Base-by-base conservation (phyloP, 805 yeast genomes). In the Millerozyma miso region DNA sequence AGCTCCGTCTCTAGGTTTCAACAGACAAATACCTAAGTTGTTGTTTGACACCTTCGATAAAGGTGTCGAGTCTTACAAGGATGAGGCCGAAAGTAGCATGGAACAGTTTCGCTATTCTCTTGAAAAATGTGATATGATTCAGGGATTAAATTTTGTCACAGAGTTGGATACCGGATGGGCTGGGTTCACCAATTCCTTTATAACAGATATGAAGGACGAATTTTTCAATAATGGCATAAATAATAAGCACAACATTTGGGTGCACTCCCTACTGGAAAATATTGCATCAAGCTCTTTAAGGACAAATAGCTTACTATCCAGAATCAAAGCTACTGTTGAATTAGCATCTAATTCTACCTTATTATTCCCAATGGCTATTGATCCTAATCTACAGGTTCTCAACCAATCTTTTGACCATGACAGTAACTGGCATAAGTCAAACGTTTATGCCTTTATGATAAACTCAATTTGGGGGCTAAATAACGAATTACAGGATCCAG, bases 161-260 rank as follows among this genome's bases (percentile, higher is more conserved):
- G 96, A 89, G 40, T 50, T 83, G 3, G 95, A 87, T 55, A 72
- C 79, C 17, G 85, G 84, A 0, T 91, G 98, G 98, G 84, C 88
- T 38, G 96, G 96, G 0, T 80, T 85, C 51, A 61, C 86, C 3
- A 58, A 64, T 33, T 70, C 71, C 37, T 50, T 81, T 47, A 44
- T 89, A 18, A 53, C 63, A n/a, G 74, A 71, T 5, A 39, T 89
- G 15, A 69, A 77, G 42, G 97, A 90, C 56, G 95, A 87, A 52
- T 83, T 76, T 51, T 67, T 82, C 51, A 67, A 64, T 35, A 60
- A 57, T 38, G 70, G 69, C 26, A 51, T 55, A 13, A 57, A 55
- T 37, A 61, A 58, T 45, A 70, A 69, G 45, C 51, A 65, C 42
- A 62, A 62, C 41, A 40, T 69, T 7, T 68, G 74, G 74, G 50